Evolutionary conservation across 1,139 yeast genomes (phyloP), one percentile per base, ranked within the genome.

Genomic region (Saccharomyces uvarum): DNA sequence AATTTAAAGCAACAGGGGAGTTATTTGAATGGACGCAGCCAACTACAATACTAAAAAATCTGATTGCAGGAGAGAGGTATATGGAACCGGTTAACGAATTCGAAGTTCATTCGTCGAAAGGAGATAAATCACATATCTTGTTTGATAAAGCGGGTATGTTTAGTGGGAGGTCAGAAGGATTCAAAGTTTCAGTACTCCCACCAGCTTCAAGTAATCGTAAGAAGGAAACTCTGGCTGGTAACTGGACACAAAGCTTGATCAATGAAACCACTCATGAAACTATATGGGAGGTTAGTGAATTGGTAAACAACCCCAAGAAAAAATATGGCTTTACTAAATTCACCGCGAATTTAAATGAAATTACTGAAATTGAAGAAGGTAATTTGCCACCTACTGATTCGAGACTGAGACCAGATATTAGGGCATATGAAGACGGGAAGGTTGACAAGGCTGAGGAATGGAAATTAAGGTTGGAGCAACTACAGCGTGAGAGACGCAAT

Each of bases 61-160:
- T 93, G 53, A 84, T 93, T 65, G 96, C 97, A 2, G 99, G 99
- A 31, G 98, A 93, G 64, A 87, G 89, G 69, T 93, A 90, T 69
- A 77, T 89, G n/a, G 99, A 93, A 68, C 99, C 99, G 1, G 76
- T 79, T 1, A 86, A 89, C 8, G 71, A 83, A 2, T 76, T 89
- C 59, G 81, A 85, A 0, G 77, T 93, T 4, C 79, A 80, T 52
- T 82, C 93, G 2, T 80, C 89, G 2, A 75, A 74, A 16, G 96
- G 96, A 0, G 77, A 78, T 50, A 80, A 77, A 59, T 88, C 96
- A 1, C 77, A 79, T 4, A 82, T 88, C 28, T 88, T 82, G 51
- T 91, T 88, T 73, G 87, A 88, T 72, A 78, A 65, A 73, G 91
- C 60, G 59, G 81, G 72, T 64, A 79, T 63, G 81, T 93, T 90